Base-by-base conservation (phyloP, 805 yeast genomes). In the Candida ficus region DNA sequence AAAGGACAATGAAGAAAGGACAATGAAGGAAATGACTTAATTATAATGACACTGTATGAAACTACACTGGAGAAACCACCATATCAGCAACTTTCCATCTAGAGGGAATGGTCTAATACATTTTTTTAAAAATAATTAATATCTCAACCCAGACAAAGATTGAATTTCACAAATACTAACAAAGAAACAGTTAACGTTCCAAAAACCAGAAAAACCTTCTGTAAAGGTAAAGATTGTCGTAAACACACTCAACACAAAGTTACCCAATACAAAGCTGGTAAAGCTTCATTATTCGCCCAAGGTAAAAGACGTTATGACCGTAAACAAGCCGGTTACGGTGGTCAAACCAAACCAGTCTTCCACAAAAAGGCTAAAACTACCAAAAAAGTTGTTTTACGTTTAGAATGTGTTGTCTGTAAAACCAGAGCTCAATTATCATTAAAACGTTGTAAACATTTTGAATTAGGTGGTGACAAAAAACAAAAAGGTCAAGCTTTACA, bases 221-320 rank as follows among this genome's bases (percentile, higher is more conserved):
- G 99, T 81, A 91, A 90, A 80, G 97, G 97, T 79, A 93, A 86
- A 80, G 80, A 80, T 70, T 93, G 99, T 83, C 86, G 95, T 69
- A 88, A 89, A 78, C 99, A 93, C 93, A 91, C 98, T 67, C 97
- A 89, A 78, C 99, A 93, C 95, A 93, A 91, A 83, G 99, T 93
- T 69, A 91, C 99, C 75, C 99, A 93, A 81, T 93, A 93, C 95
- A 93, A 93, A 76, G 96, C 98, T 71, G 99, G 99, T 78, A 93
- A 93, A 81, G 98, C 99, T 71, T 91, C 98, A 57, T 83, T 90
- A 66, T 89, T 81, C 70, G 96, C 98, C 63, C 98, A 93, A 80
- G 99, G 99, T 84, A 93, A 95, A 91, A 89, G 99, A 83, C 90
- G 99, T 82, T 93, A 93, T 80, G 99, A 93, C 91, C 96, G 99